Percentiles rank a stretch among this genome's conserved stretches.
These are phyloP conservation scores for Phialophora expanda DNA, from an alignment of 2,329 filamentous ascomycete species.

Conservation along the genomic window DNA sequence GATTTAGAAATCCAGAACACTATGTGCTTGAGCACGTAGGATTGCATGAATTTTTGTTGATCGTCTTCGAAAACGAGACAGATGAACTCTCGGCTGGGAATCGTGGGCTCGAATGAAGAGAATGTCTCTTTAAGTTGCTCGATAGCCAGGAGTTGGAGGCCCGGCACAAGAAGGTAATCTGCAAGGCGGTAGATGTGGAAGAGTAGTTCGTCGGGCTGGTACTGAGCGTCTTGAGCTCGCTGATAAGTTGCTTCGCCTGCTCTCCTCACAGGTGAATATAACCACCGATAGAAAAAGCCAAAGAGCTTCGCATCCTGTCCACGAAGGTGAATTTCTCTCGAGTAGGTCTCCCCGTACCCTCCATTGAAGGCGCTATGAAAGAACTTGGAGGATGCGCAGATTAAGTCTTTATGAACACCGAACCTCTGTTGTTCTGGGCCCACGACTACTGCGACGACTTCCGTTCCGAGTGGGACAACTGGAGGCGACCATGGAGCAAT, in stretches of 20 bases:
- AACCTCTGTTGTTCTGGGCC: neutral
- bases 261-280: slow-evolving; percentile 3
- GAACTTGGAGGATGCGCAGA: neutral
- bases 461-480: neutral
- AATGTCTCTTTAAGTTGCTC: slow-evolving; percentile 6
- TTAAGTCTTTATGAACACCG: neutral
- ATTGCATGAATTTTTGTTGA: neutral
- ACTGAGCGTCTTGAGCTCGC: neutral
- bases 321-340: neutral
- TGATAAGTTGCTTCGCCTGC: neutral
- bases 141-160: slow-evolving; percentile 6
- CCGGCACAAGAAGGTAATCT: neutral
- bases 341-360: neutral
- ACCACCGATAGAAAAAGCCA: slow-evolving; percentile 4
- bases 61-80: neutral
- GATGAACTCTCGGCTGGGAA: slow-evolving; percentile 5
- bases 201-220: neutral
- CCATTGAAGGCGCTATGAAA: slow-evolving; percentile 6
- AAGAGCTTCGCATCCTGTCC: neutral
- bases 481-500: neutral
- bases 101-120: neutral
- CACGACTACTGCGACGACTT: neutral
- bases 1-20: slow-evolving; percentile 4
- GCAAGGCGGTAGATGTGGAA: neutral
- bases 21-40: slow-evolving; percentile 5